These are phyloP conservation scores for Sisymbrium altissimum DNA, from an alignment of 345 rosid species.

Conservation along the genomic window DNA sequence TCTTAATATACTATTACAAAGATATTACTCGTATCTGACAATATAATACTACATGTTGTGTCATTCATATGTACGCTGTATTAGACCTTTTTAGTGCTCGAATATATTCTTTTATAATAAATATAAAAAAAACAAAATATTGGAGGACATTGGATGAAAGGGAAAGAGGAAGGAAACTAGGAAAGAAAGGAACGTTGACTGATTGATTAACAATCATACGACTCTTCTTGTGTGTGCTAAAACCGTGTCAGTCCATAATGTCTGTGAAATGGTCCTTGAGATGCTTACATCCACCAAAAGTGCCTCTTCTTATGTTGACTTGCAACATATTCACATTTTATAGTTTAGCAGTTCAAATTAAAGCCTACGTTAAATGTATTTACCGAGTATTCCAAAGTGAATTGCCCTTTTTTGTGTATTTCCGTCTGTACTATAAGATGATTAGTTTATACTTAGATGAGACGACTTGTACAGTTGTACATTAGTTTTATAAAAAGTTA, in stretches of 20 bases:
- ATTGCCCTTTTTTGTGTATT: neutral
- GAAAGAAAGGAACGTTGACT: conserved; percentile 8
- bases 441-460: neutral
- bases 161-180: conserved; percentile 10
- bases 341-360: neutral
- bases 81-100: neutral
- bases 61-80: neutral
- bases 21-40: neutral
- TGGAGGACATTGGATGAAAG: neutral
- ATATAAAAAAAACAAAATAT: neutral
- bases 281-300: neutral
- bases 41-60: neutral
- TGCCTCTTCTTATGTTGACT: neutral
- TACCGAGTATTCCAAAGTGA: neutral
- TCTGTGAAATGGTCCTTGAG: neutral
- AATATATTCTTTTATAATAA: neutral
- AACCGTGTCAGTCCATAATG: neutral
- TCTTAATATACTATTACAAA: neutral
- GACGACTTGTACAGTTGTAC: neutral
- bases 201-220: neutral
- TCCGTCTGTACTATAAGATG: neutral
- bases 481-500: neutral
- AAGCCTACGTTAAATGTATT: neutral
- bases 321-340: neutral
- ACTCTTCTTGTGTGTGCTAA: neutral